Evolutionary conservation across 2,329 filamentous ascomycete genomes (phyloP).

Genomic region (Fusarium scirpi): DNA sequence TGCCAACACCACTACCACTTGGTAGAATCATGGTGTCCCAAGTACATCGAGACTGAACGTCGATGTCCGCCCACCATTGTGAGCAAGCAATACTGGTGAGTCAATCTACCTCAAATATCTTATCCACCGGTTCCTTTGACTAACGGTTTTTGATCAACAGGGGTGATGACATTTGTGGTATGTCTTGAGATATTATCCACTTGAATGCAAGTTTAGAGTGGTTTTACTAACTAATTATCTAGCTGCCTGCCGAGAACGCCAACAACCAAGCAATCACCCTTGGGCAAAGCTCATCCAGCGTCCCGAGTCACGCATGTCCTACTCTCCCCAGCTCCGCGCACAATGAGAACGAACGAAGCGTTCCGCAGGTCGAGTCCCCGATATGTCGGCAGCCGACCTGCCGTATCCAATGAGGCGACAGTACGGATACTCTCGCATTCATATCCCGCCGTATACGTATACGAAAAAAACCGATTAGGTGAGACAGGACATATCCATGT

Average conservation of each 20-base stretch:
- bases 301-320: conserved; percentile 48
- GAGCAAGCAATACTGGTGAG: conserved; percentile 61
- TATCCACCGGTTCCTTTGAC: conserved; percentile 22
- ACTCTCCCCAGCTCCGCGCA: conserved; percentile 48
- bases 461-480: conserved; percentile 15
- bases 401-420: conserved; percentile 26
- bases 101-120: conserved; percentile 17
- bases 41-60: conserved; percentile 59
- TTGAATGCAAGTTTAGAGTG: conserved; percentile 9
- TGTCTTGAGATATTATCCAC: conserved; percentile 41
- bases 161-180: conserved; percentile 61
- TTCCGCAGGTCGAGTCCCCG: conserved; percentile 21
- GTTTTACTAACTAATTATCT: conserved; percentile 39
- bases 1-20: conserved; percentile 64
- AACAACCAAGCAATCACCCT: conserved; percentile 54
- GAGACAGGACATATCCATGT: not conserved
- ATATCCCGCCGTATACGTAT: conserved; percentile 9
- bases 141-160: conserved; percentile 48
- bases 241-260: conserved; percentile 57
- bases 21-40: conserved; percentile 60
- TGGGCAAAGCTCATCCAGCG: conserved; percentile 55
- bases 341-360: conserved; percentile 36
- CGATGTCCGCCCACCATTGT: conserved; percentile 58
- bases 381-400: conserved; percentile 32
- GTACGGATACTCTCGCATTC: not conserved